Conservation (phyloP, 1,139 yeast genomes). For the Yamadazyma trypodendri region DNA sequence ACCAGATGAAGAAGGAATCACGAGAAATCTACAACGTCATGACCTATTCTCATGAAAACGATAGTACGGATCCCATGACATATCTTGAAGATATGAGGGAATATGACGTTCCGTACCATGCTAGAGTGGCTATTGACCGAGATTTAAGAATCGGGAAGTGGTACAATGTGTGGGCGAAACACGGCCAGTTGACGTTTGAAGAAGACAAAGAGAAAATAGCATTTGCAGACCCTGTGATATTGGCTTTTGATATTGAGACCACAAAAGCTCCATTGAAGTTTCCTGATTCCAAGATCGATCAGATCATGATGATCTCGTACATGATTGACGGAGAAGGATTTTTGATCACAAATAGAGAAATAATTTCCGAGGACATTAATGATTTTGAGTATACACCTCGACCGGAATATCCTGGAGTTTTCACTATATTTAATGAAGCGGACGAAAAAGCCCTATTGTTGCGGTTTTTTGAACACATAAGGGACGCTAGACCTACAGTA, state of each 20-base stretch:
- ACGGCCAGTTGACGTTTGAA: constrained; percentile 52
- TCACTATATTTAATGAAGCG: constrained; percentile 85
- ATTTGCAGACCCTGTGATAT: constrained; percentile 95
- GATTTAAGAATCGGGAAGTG: constrained; percentile 91
- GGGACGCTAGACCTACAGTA: constrained; percentile 88
- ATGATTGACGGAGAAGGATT: constrained; percentile 99
- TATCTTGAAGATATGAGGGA: constrained; percentile 81
- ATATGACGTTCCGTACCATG: constrained; percentile 96
- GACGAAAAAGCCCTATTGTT: constrained; percentile 74
- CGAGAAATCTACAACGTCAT: constrained; percentile 67
- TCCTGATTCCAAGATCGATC: constrained; percentile 92
- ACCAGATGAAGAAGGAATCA: constrained; percentile 62
- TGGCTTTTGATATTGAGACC: constrained; percentile 98
- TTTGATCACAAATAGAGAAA: constrained; percentile 89
- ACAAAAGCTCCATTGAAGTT: constrained; percentile 95
- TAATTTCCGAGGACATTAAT: constrained; percentile 90
- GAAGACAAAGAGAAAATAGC: constrained; percentile 78
- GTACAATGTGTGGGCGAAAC: constrained; percentile 76
- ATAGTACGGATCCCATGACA: constrained; percentile 48
- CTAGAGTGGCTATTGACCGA: constrained; percentile 87
- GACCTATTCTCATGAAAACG: constrained; percentile 33
- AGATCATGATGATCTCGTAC: constrained; percentile 97
- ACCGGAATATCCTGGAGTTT: constrained; percentile 90
- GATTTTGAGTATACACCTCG: constrained; percentile 98
- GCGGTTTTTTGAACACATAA: constrained; percentile 84